Evolutionary conservation across 176 grass and related monocot genomes (phyloP).

Genomic region (Dactylis glomerata): DNA sequence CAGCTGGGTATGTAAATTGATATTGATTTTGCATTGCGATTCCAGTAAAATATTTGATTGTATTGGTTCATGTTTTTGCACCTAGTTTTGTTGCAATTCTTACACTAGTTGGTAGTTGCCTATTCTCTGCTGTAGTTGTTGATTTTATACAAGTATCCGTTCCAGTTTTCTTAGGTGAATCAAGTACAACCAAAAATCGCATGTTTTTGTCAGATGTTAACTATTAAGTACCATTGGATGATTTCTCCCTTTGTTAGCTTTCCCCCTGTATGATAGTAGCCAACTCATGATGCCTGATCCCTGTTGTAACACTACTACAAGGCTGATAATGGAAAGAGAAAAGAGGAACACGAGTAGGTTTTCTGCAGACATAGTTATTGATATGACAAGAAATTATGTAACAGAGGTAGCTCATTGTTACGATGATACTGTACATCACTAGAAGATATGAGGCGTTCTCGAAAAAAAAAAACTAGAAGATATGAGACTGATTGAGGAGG

Average conservation of each 20-base stretch:
- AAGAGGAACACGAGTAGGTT: not conserved
- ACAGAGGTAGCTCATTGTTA: no score
- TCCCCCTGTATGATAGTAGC: not conserved
- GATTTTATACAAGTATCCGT: not conserved
- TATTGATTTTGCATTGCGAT: not conserved
- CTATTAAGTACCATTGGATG: constrained; percentile 1
- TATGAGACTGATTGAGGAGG: no score
- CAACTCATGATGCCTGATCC: not conserved
- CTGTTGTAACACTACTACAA: not conserved
- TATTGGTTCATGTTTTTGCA: not conserved
- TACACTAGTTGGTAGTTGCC: not conserved
- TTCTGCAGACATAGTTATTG: not conserved
- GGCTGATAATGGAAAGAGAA: not conserved
- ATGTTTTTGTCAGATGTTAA: not conserved
- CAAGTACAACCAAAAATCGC: not conserved
- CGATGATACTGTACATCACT: no score
- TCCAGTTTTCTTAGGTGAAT: constrained; percentile 8
- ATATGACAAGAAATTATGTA: no score
- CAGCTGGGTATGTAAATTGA: constrained; percentile 28
- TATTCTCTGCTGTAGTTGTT: not conserved
- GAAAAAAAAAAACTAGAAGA: no score
- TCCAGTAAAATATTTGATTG: constrained; percentile 2
- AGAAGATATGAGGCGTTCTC: no score
- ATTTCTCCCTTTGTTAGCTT: constrained; percentile 3
- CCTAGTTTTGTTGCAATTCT: constrained; percentile 4